Evolutionary conservation across 1,284 basidiomycete species (phyloP), one percentile per base, ranked within the genome.

Genomic region (Irpex lacteus): DNA sequence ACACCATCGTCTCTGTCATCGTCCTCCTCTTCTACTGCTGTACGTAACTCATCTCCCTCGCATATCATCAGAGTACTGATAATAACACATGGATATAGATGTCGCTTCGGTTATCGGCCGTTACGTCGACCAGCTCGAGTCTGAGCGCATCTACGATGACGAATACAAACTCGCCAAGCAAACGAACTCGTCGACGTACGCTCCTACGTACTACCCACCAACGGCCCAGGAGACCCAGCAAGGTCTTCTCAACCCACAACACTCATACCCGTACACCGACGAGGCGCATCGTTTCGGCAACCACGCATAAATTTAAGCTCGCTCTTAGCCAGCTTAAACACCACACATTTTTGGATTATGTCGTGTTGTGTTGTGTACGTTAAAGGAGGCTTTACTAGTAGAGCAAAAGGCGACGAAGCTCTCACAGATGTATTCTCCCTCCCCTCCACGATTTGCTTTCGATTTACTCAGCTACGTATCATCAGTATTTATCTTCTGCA

Each of bases 11-110:
- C 60, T 55, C 60, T 60, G 63, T 80, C 53, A 59, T 83, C 44
- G 73, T 76, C 52, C 82, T 85, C 80, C 67, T 85, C 56, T 68
- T 85, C 59, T 74, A 84, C 68, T 76, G 83, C 55, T 87, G 85
- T 85, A 69, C 63, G 82, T 80, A 13, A 5, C 40, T 52, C 50
- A n/a, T 19, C 18, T 52, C 3, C 26, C 26, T 26, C 26, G 26
- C 2, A 26, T 26, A 26, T 26, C 26, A 4, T 3, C 26, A 26
- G 26, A 26, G 26, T 26, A 4, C 26, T 26, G 26, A 26, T 3
- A 1, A 26, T 26, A 4, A 26, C 3, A 26, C 61, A 56, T 38
- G 53, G 15, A 3, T 40, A n/a, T 66, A 75, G 74, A 73, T 60
- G 71, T 75, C 62, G 72, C 73, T 32, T 64, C 70, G 52, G 67